Evolutionary conservation across 257 asterid genomes (phyloP), one percentile per base, ranked within the genome.

Genomic region (Plantago ovata): DNA sequence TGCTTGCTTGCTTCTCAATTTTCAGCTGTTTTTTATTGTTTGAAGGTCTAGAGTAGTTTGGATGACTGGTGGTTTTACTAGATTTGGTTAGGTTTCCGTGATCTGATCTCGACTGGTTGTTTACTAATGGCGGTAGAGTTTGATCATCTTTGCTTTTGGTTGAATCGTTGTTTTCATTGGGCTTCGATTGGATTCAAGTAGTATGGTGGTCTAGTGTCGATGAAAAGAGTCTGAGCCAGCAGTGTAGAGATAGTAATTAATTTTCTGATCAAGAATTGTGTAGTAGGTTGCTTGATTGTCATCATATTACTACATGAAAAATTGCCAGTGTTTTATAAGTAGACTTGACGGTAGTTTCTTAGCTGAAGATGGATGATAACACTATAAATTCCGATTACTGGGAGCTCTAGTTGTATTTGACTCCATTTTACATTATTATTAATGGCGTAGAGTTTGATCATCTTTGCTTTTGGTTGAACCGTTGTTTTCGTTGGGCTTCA

Each of bases 31-130:
- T 28, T 54, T 8, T 33, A 24, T 12, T 38, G 46, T 38, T 16
- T 10, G 10, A 58, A 58, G 7, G 6, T 24, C 54, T 8, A 14
- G 44, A 24, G n/a, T 46, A 62, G 44, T 38, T 16, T 15, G 12
- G 39, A 42, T 43, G 19, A 9, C 14, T 16, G 42, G 45, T 38
- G 19, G 6, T n/a, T 18, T 47, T 51, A 12, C 21, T 48, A 49
- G 63, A 53, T 61, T 38, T 36, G 20, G 59, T 40, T 13, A 41
- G 63, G 53, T 51, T 52, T 57, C 67, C 72, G 69, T 68, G 84
- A 78, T 74, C 75, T 49, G 69, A 53, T 53, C 50, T 38, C 57
- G 23, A 13, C 1, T 20, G 22, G 60, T 19, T 38, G 16, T 51
- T 6, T 12, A 28, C 45, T 58, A 56, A 36, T 56, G 22, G 10